Evolutionary conservation across 192 early-diverging fungal species (phyloP), one percentile per base, ranked within the genome.

Genomic region (Powellomyces hirtus): DNA sequence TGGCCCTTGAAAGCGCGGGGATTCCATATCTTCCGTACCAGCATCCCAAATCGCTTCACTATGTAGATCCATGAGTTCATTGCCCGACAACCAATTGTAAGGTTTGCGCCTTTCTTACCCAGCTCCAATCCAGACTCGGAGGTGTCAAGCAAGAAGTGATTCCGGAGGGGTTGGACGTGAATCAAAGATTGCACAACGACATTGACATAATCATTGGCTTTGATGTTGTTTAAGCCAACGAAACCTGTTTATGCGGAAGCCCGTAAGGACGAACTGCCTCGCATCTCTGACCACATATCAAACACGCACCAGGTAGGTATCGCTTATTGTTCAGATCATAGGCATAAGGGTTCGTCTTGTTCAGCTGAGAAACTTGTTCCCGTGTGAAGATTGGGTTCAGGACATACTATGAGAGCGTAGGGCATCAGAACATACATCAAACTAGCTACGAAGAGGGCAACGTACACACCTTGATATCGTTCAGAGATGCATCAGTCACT

Each of bases 181-280:
- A 88, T 86, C 16, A 98, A 74, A 1, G 90, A 86, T 73, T 97
- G 94, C 29, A 98, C 79, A 40, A 94, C 87, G 13, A 90, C 93
- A 71, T 96, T 98, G 45, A 97, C 88, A 75, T 93, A 96, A 71
- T 97, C 95, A 70, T 95, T 98, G 16, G 85, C 84, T 70, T 98
- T 98, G 64, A 97, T 87, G 61, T 93, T 95, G 67, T 97, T 97
- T 34, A 98, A 69, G 1, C 97, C 95, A 27, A 97, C 88, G 74
- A 94, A 96, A 0, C 97, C 88, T 90, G 24, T 4, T n/a, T n/a
- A n/a, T n/a, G 59, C 20, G 62, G 22, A 10, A 22, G 2, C 22
- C 66, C 51, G 8, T 7, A 53, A 53, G 8, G 24, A 7, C 22
- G 8, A 22, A 53, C 16, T n/a, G n/a, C n/a, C n/a, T n/a, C n/a